Base-by-base conservation (phyloP, 305 asterid genomes). In the Fraxinus baroniana region DNA sequence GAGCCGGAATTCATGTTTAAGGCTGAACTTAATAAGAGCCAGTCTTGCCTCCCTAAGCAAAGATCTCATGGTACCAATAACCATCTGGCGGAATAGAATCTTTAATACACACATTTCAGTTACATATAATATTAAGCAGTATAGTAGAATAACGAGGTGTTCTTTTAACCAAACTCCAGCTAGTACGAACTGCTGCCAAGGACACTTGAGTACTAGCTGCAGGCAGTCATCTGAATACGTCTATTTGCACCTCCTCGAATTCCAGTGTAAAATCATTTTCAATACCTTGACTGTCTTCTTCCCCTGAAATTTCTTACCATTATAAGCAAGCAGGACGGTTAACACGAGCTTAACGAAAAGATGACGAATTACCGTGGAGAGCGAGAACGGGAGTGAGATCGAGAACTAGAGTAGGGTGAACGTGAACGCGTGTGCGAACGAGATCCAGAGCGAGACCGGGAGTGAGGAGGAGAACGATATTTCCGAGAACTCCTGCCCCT, bases 201-300 rank as follows among this genome's bases (percentile, higher is more conserved):
- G 10, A 20, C 26, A 80, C n/a, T 26, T 32, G 24, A 22, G 7
- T 3, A 68, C 73, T 24, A 35, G 75, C 78, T 81, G 32, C 15
- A 22, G 44, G 62, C 18, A 20, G 24, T 55, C 32, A 15, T 68
- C 77, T 32, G 55, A 57, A 36, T 22, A 26, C 28, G n/a, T 52
- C 17, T 35, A 3, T 46, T 41, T 37, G 39, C 82, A 39, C 82
- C 18, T 44, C 44, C 52, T 37, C 55, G 55, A 37, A 26, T 75
- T 28, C 74, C 80, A 28, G 39, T 36, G 37, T 82, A 37, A 76
- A 22, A 35, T 60, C 28, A 64, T 26, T 60, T 71, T 91, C 87
- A 91, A 85, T 92, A 66, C 87, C 95, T 91, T 5, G 97, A 80
- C 76, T 92, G 88, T 78, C 97, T 93, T 75, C 80, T 84, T 84